Base-by-base conservation (phyloP, 306 rosid species). In the Castanea sativa region DNA sequence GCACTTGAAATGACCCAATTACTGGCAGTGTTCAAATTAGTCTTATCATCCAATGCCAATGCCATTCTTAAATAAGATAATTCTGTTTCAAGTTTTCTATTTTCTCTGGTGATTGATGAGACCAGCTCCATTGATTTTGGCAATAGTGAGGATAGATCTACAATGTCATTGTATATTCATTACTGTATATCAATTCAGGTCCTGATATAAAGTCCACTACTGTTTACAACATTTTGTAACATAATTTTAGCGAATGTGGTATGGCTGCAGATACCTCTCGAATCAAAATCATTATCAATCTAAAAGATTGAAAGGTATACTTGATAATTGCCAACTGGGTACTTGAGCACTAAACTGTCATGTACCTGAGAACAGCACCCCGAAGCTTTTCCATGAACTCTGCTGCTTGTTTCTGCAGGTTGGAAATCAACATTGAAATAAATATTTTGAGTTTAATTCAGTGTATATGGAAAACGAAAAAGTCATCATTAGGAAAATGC, bases 351-450 rank as follows among this genome's bases (percentile, higher is more conserved):
- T 95, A 89, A 64, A 86, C 94, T 75, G 99, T 95, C 60, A 93
- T 89, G 83, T 92, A 92, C 84, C 85, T 91, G 77, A 95, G 82
- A 85, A 92, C 80, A 73, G 97, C 91, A 57, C 94, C 92, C 2
- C 99, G 98, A 81, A 95, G 84, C 89, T 91, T 95, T 82, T 95
- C 94, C 99, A 95, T 92, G 86, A 69, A 92, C 49, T 89, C 98
- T 19, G 99, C 98, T 33, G 92, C 98, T 78, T 89, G 85, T 73
- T 83, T 90, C 99, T 92, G 94, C 82, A 87, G 55, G 73, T 81
- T 55, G 64, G 69, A 76, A 79, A 71, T 53, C 69, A 82, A 77
- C 53, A 74, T 45, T 18, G 35, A 71, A 10, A 67, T 38, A 76
- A 81, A 59, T 71, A 20, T 10, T 38, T n/a, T 18, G 74, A 59